These are phyloP conservation scores for Meyerozyma athensensis DNA, from an alignment of 1,139 yeast species.

Conservation along the genomic window DNA sequence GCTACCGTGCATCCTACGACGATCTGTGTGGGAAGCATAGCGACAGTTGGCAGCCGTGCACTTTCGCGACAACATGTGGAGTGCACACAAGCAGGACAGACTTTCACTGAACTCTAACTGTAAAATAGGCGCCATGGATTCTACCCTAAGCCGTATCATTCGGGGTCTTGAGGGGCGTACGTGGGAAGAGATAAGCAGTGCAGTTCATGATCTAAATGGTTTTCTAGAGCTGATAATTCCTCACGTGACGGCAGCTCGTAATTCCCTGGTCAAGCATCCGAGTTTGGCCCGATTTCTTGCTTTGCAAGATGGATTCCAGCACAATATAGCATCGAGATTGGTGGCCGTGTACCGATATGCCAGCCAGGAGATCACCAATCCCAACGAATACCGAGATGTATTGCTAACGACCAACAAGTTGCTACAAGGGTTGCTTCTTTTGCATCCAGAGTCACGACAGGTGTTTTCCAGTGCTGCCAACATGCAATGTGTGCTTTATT, in stretches of 20 bases:
- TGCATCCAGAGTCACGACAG: conserved; percentile 55
- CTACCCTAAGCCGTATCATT: background rate
- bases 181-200: conserved; percentile 7
- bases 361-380: conserved; percentile 1
- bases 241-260: conserved; percentile 16
- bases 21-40: conserved; percentile 18
- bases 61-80: background rate
- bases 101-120: too few relatives aligned
- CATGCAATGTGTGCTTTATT: conserved; percentile 28
- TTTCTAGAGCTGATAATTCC: conserved; percentile 22
- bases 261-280: conserved; percentile 9
- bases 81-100: background rate
- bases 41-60: background rate
- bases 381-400: conserved; percentile 2
- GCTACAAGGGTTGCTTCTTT: conserved; percentile 57
- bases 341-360: conserved; percentile 21
- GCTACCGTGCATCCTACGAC: conserved; percentile 69
- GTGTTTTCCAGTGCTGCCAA: conserved; percentile 34
- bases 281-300: conserved; percentile 33
- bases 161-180: background rate
- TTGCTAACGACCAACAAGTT: conserved; percentile 27
- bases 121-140: too few relatives aligned
- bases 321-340: conserved; percentile 41
- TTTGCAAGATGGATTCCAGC: conserved; percentile 50
- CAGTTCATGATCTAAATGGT: conserved; percentile 16